Evolutionary conservation across 768 basidiomycete genomes (phyloP).

Genomic region (Hemileccinum impolitum): DNA sequence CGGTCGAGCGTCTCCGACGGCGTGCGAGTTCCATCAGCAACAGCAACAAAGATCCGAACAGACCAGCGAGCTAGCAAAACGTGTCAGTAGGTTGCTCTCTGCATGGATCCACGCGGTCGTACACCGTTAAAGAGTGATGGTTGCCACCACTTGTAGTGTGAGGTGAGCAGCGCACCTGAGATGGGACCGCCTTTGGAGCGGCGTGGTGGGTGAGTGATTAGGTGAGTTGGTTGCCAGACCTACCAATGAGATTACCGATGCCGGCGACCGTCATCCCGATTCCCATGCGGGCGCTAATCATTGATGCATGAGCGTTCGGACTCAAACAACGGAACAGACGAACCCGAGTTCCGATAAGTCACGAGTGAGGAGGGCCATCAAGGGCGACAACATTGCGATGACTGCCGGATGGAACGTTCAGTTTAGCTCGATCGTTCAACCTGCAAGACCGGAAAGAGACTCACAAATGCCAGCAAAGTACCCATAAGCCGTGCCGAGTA

Average conservation of each 20-base stretch:
- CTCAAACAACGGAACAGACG: constrained; percentile 1
- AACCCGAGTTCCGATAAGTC: constrained; percentile 51
- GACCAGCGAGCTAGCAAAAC: background rate
- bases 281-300: constrained; percentile 28
- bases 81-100: background rate
- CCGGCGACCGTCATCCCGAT: constrained; percentile 9
- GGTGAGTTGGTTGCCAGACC: constrained; percentile 3
- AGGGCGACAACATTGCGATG: constrained; percentile 38
- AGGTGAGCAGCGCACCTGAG: constrained; percentile 53
- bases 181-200: constrained; percentile 47
- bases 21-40: constrained; percentile 4
- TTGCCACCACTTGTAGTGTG: constrained; percentile 53
- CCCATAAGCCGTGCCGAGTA: constrained; percentile 42
- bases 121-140: constrained; percentile 51
- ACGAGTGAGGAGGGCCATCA: constrained; percentile 41
- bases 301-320: background rate
- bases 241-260: constrained; percentile 20
- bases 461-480: constrained; percentile 45
- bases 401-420: constrained; percentile 18
- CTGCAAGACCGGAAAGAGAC: constrained; percentile 4
- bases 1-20: background rate
- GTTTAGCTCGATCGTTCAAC: background rate
- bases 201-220: background rate
- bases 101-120: background rate
- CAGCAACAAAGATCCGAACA: constrained; percentile 3